These are phyloP conservation scores for Solanum infundibuliforme DNA, from an alignment of 257 asterid species.

Conservation along the genomic window DNA sequence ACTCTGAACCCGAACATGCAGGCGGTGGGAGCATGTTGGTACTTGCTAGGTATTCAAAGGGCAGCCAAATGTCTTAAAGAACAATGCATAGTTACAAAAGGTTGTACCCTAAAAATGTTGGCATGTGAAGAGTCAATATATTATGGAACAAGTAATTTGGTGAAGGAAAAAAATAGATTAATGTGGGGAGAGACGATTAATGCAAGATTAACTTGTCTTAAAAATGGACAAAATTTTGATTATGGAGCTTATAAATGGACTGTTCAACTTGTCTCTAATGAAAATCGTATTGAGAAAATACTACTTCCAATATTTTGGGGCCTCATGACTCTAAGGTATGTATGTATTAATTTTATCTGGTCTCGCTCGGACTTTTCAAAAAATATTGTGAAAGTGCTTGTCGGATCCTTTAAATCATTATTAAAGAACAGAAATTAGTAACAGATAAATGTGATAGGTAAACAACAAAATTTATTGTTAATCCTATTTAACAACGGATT, in stretches of 20 bases:
- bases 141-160: slow-evolving; percentile 32
- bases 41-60: slow-evolving; percentile 36
- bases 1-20: not conserved
- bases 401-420: not conserved
- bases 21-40: slow-evolving; percentile 54
- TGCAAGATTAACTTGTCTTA: slow-evolving; percentile 55
- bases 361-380: not conserved
- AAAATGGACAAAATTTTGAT: slow-evolving; percentile 41
- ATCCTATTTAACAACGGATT: not conserved
- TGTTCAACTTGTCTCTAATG: slow-evolving; percentile 69
- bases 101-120: slow-evolving; percentile 14
- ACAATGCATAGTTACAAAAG: slow-evolving; percentile 8
- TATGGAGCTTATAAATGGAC: slow-evolving; percentile 95
- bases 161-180: slow-evolving; percentile 26
- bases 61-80: slow-evolving; percentile 27
- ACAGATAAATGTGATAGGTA: not conserved
- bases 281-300: slow-evolving; percentile 54
- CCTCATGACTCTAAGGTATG: slow-evolving; percentile 27
- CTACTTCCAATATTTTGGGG: slow-evolving; percentile 28
- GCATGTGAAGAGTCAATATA: slow-evolving; percentile 23
- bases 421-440: not conserved
- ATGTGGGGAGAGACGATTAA: slow-evolving; percentile 52
- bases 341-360: not conserved
- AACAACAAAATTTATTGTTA: not conserved
- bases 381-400: fast-evolving